A percentile compares a stretch with the other conserved stretches of the same genome.
Conservation (phyloP, 2,329 filamentous ascomycete species). For the Penicillium crustosum region DNA sequence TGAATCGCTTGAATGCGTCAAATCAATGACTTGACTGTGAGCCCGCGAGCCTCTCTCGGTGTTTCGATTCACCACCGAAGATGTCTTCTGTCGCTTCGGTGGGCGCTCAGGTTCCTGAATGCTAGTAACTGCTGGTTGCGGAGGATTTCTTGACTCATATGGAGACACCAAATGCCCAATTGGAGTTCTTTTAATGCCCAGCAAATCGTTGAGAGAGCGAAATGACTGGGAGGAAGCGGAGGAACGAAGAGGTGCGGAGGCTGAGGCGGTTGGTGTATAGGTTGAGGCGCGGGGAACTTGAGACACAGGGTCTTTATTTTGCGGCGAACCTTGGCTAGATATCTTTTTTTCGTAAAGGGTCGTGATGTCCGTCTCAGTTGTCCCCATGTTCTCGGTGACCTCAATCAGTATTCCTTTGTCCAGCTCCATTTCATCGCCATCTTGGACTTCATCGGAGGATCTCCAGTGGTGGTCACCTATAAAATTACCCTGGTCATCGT, state of each 20-base stretch:
- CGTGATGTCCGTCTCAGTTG: constrained; percentile 73
- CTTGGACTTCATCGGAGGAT: constrained; percentile 64
- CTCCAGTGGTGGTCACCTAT: constrained; percentile 85
- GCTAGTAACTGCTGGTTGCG: constrained; percentile 9
- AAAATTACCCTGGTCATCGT: constrained; percentile 76
- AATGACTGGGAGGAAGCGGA: constrained; percentile 45
- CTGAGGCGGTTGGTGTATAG: background rate
- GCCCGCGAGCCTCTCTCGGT: constrained; percentile 6
- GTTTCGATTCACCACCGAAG: constrained; percentile 16
- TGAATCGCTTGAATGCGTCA: constrained; percentile 21
- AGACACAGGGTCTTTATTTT: constrained; percentile 35
- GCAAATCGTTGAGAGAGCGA: constrained; percentile 61
- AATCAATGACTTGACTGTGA: constrained; percentile 22
- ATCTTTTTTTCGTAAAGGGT: constrained; percentile 71
- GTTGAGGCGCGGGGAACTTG: constrained; percentile 45
- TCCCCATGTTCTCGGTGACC: constrained; percentile 72
- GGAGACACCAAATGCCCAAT: constrained; percentile 67
- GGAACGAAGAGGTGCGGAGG: constrained; percentile 23
- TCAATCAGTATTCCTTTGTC: constrained; percentile 78
- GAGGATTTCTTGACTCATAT: constrained; percentile 52
- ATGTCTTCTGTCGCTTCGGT: constrained; percentile 35
- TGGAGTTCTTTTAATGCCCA: constrained; percentile 64
- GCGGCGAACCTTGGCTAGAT: constrained; percentile 32
- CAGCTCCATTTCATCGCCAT: constrained; percentile 78
- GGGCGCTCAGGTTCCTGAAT: constrained; percentile 27